phyloP scores from a whole-genome alignment of 805 yeast species.

The Candida tibetensis region DNA sequence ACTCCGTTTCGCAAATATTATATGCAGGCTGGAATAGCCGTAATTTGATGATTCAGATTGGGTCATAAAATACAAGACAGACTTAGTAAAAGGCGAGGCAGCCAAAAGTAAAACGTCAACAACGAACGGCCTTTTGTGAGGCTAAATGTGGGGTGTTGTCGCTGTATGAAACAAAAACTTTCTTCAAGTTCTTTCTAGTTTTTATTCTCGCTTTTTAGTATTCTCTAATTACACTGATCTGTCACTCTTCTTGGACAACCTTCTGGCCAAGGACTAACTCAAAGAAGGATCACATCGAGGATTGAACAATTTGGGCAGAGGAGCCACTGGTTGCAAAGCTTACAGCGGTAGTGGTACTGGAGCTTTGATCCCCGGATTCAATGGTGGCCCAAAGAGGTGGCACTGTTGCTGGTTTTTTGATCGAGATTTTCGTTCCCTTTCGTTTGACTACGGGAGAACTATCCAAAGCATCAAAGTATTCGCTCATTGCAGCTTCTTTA shows the following conservation, averaged over 20 bases:
- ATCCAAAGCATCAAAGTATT: neutral
- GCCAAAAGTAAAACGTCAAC: too few species aligned
- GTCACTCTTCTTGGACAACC: conserved; percentile 3
- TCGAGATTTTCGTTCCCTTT: neutral
- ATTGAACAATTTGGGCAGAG: conserved; percentile 4
- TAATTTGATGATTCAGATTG: too few species aligned
- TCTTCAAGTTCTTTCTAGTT: too few species aligned
- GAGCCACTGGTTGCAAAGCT: neutral
- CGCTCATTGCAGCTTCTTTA: neutral
- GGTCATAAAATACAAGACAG: too few species aligned
- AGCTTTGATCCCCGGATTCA: neutral
- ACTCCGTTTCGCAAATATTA: too few species aligned
- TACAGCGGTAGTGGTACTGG: neutral
- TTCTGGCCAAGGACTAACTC: conserved; percentile 4
- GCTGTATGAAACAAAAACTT: too few species aligned
- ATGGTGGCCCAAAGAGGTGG: neutral
- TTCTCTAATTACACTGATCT: too few species aligned
- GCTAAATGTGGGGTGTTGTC: too few species aligned
- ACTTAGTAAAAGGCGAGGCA: too few species aligned
- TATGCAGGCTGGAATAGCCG: too few species aligned
- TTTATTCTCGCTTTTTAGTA: too few species aligned
- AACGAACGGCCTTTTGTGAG: too few species aligned
- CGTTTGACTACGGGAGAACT: neutral
- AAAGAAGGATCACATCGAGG: conserved; percentile 9
- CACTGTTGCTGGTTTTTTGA: neutral